Base-by-base conservation (phyloP, 805 yeast genomes). In the Ogataea populi-albae region DNA sequence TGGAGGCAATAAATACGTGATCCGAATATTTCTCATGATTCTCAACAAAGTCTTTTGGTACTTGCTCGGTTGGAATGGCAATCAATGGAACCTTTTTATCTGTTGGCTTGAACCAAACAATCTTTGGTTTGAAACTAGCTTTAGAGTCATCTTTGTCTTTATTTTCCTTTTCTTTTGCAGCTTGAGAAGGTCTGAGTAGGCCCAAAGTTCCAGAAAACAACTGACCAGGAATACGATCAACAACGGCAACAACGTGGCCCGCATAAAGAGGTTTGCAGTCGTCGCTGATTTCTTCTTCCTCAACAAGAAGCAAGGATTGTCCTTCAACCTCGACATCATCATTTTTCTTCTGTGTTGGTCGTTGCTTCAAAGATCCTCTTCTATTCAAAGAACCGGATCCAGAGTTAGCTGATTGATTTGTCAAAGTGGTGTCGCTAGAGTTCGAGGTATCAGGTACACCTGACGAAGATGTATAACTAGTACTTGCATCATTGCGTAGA, bases 251-350 rank as follows among this genome's bases (percentile, higher is more conserved):
- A 37, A 93, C 95, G 55, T 93, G 98, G 16, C 98, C 98, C 1
- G 98, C 97, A 53, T 91, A 93, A 34, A 93, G 68, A 5, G 98
- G 98, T 59, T 86, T 89, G 49, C 79, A 79, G 28, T 86, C 95
- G 57, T 91, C 97, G 53, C 81, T 85, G 49, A 91, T 85, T 61
- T 89, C 96, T 57, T 91, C 97, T 57, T 93, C 98, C 62, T 93
- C 98, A 11, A 84, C 93, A 35, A 93, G 68, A 30, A 93, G 66
- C 45, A 93, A 69, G 2, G 95, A 84, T 63, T 93, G 98, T 29
- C 98, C 98, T 62, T 93, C 98, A 26, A 93, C 98, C 64, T 93
- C 98, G 17, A 93, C 96, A 55, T 93, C 98, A 59, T 93, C 98
- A 55, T 88, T 89, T 64, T 93, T 93, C 73, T 93, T 93, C 72